Evolutionary conservation across 2,329 filamentous ascomycete species (phyloP), one percentile per base, ranked within the genome.

Genomic region (Phaeosphaeria sp.): DNA sequence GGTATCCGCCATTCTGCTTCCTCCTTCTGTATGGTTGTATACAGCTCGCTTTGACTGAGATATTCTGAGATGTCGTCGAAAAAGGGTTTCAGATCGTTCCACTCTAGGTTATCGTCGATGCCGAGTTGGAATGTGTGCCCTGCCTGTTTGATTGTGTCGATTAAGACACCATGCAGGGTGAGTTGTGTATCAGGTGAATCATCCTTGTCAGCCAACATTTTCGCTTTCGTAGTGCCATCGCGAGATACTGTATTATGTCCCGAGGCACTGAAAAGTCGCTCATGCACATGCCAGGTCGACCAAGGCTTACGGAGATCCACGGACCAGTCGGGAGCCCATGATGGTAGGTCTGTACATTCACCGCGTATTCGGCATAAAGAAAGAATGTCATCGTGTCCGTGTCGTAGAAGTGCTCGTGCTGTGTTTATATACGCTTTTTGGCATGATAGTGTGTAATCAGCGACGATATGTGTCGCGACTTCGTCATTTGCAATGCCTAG

Each of bases 281-380:
- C n/a, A 18, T 54, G 18, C 11, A 21, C 10, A 36, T 59, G 41
- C 50, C 50, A 52, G 17, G 22, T 46, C 3, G 50, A 52, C 50
- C 50, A 52, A 9, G 50, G 50, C 18, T 52, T 52, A 9, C 50
- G 4, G 18, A 52, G 21, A 46, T 52, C 50, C 6, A 25, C 42
- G 11, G 56, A 52, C 62, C 62, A 64, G 48, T 62, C 61, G 7
- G 61, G 61, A 15, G 57, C 59, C 61, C 58, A 63, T n/a, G 60
- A 61, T 17, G 60, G 60, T 2, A 63, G 46, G 20, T 52, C 23
- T 17, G 17, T 59, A 47, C 39, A 55, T 23, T 21, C 55, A 3
- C 33, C 42, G 3, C 50, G 50, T 36, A 46, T 46, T 3, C 50
- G 41, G 23, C 50, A 52, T 2, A 46, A 25, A 10, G 50, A 52